Percentiles rank a stretch among this genome's conserved stretches.
Conservation (phyloP, 495 filamentous ascomycete genomes). For the Aspergillus nanangensis region DNA sequence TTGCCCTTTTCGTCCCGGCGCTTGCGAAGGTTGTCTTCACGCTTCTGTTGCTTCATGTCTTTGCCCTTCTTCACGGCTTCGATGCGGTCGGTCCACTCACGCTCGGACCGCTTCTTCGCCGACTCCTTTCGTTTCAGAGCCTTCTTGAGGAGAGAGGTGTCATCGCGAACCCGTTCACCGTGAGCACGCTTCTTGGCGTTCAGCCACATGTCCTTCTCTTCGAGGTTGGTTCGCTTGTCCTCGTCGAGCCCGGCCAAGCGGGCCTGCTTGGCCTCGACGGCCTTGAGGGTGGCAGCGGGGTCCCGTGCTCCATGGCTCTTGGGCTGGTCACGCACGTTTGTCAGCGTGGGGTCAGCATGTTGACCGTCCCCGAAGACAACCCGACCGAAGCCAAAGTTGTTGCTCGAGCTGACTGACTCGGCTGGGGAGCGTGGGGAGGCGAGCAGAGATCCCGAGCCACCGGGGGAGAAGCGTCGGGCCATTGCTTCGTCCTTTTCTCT, state of each 20-base stretch:
- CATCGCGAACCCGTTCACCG: conserved; percentile 86
- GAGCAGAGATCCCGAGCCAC: conserved; percentile 50
- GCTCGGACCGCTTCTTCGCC: conserved; percentile 81
- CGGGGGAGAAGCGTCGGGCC: conserved; percentile 48
- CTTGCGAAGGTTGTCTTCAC: conserved; percentile 84
- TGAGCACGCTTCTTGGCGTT: conserved; percentile 85
- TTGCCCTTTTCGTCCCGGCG: conserved; percentile 72
- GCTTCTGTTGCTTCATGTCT: conserved; percentile 76
- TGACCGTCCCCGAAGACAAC: conserved; percentile 84
- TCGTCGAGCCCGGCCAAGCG: conserved; percentile 67
- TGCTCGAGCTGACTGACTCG: conserved; percentile 40
- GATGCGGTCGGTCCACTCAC: conserved; percentile 81
- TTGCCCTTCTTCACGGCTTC: conserved; percentile 71
- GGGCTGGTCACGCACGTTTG: conserved; percentile 50
- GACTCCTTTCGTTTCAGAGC: conserved; percentile 89
- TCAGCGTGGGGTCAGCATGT: conserved; percentile 62
- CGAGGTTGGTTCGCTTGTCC: conserved; percentile 74
- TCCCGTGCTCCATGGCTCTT: conserved; percentile 78
- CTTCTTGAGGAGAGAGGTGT: conserved; percentile 87
- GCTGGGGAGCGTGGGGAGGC: conserved; percentile 49
- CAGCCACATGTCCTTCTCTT: conserved; percentile 92
- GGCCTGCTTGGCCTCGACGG: conserved; percentile 66
- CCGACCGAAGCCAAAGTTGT: conserved; percentile 81
- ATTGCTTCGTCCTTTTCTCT: conserved; percentile 64
- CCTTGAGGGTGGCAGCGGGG: conserved; percentile 66